Percentiles rank a stretch among this genome's conserved stretches.
Conservation (phyloP, 441 rosid genomes). For the Arabidopsis hybrid region DNA sequence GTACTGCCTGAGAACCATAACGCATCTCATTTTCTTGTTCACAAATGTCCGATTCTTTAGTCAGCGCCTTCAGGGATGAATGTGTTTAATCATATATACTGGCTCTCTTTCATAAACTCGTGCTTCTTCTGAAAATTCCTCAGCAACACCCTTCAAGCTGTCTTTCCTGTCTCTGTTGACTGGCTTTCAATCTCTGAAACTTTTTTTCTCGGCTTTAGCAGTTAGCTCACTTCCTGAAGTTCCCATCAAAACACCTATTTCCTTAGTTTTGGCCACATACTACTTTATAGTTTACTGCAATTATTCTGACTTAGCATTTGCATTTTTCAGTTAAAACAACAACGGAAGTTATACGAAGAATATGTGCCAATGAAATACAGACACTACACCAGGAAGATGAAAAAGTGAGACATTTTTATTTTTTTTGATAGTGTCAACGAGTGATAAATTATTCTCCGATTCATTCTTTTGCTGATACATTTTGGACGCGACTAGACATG, state of each 20-base stretch:
- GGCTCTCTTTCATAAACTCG: neutral
- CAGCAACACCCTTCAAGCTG: neutral
- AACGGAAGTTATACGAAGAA: conserved; percentile 74
- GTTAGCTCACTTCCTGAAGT: neutral
- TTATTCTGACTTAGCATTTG: conserved; percentile 16
- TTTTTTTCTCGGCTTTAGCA: neutral
- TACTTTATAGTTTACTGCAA: neutral
- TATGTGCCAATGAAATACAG: conserved; percentile 92
- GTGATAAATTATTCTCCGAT: neutral
- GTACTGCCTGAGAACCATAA: conserved; percentile 48
- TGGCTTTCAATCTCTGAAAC: no score
- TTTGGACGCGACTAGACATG: conserved; percentile 55
- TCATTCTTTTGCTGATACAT: conserved; percentile 35
- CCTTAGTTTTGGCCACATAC: neutral
- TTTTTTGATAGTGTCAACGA: conserved; percentile 2
- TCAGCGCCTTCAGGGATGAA: conserved; percentile 6
- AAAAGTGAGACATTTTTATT: conserved; percentile 68
- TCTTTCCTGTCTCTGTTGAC: neutral
- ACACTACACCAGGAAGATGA: conserved; percentile 81
- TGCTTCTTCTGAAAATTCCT: conserved; percentile 5
- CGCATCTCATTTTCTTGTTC: conserved; percentile 27
- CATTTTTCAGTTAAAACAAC: conserved; percentile 70
- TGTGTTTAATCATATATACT: conserved; percentile 3
- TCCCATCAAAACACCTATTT: neutral
- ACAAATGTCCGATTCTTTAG: conserved; percentile 1